Evolutionary conservation across 331 rosid species (phyloP).

Genomic region (Spiraea crenata): DNA sequence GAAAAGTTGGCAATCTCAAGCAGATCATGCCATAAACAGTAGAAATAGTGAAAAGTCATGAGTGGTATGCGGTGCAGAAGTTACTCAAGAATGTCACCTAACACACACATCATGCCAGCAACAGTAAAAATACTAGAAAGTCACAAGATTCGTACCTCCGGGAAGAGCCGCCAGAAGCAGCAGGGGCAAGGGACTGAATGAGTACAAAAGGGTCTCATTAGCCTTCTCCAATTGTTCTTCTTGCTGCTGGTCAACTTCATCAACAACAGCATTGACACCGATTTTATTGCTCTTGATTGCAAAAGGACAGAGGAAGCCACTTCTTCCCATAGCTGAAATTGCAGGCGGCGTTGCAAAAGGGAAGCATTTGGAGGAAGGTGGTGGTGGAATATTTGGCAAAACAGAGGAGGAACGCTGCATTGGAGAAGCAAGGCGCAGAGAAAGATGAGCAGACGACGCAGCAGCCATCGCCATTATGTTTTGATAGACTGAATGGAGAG

Average conservation of each 20-base stretch:
- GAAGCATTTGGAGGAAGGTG: constrained; percentile 28
- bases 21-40: background rate
- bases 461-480: constrained; percentile 43
- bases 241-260: constrained; percentile 6
- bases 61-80: background rate
- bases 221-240: constrained; percentile 24
- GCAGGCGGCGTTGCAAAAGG: constrained; percentile 19
- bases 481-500: background rate
- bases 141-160: constrained; percentile 50
- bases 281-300: constrained; percentile 16
- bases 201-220: constrained; percentile 46
- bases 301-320: constrained; percentile 10
- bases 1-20: background rate
- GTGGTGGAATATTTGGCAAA: constrained; percentile 25
- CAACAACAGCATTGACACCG: background rate
- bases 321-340: constrained; percentile 2
- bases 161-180: constrained; percentile 67
- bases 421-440: constrained; percentile 22
- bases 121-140: background rate
- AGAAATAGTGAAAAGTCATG: background rate
- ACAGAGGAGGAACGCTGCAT: constrained; percentile 15
- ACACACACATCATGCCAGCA: too few species aligned
- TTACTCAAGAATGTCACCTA: background rate
- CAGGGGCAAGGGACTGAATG: constrained; percentile 71
- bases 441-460: constrained; percentile 22